Percentiles rank a stretch among this genome's conserved stretches.
Evolutionary conservation across 768 basidiomycete species (phyloP).

Genomic region (Mrakia gelida): DNA sequence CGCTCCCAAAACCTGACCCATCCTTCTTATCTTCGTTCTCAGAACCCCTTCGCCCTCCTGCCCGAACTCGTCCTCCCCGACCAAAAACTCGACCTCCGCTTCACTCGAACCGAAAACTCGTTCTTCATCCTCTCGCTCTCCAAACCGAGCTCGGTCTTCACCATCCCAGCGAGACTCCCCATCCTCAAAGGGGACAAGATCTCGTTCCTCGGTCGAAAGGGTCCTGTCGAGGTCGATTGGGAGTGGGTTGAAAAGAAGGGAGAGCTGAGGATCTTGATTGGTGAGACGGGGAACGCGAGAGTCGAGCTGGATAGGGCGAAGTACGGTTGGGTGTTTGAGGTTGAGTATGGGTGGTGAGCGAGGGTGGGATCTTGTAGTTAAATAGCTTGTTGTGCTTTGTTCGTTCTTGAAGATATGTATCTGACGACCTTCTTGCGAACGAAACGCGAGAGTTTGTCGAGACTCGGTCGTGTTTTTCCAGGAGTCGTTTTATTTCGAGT

Average conservation of each 20-base stretch:
- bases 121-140: conserved; percentile 52
- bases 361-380: not conserved
- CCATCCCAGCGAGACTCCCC: conserved; percentile 49
- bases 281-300: conserved; percentile 30
- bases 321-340: conserved; percentile 50
- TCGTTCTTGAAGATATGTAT: no score
- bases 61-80: conserved; percentile 44
- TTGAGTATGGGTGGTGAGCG: conserved; percentile 38
- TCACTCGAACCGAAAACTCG: conserved; percentile 53
- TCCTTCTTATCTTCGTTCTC: conserved; percentile 50
- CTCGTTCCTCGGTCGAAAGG: conserved; percentile 46
- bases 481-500: no score
- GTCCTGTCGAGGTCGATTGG: conserved; percentile 43
- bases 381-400: no score
- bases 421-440: no score
- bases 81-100: conserved; percentile 49
- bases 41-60: conserved; percentile 23
- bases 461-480: no score
- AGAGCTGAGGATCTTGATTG: conserved; percentile 38
- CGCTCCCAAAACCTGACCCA: not conserved
- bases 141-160: conserved; percentile 45
- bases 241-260: conserved; percentile 2
- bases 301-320: conserved; percentile 39
- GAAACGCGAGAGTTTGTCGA: no score
- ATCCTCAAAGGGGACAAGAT: conserved; percentile 50